Conservation (phyloP, 768 basidiomycete genomes). For the Serendipita vermifera region DNA sequence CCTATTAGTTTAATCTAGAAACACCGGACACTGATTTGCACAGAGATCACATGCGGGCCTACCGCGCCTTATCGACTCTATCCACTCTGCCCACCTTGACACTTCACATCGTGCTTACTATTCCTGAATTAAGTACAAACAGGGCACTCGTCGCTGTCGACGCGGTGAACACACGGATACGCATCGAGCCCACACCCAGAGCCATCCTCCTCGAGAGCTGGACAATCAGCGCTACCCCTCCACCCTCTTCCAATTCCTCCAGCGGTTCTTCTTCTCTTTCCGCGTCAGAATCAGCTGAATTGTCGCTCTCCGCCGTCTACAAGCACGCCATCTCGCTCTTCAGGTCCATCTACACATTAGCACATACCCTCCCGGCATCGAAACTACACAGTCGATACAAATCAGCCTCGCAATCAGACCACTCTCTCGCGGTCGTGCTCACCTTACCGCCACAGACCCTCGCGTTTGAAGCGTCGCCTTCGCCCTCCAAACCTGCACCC, state of each 20-base stretch:
- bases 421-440: not conserved
- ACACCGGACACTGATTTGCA: constrained; percentile 60
- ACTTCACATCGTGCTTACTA: constrained; percentile 53
- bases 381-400: constrained; percentile 47
- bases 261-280: constrained; percentile 19
- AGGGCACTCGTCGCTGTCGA: constrained; percentile 58
- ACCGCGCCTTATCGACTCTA: constrained; percentile 41
- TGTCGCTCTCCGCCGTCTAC: constrained; percentile 64
- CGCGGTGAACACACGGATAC: constrained; percentile 40
- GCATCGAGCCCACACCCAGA: constrained; percentile 55
- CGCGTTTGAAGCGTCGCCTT: constrained; percentile 9
- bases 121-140: constrained; percentile 57
- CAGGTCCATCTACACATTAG: constrained; percentile 58
- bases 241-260: constrained; percentile 10
- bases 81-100: constrained; percentile 36
- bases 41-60: constrained; percentile 47
- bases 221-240: constrained; percentile 35
- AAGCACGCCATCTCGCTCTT: constrained; percentile 76
- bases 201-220: constrained; percentile 64
- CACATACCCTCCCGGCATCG: constrained; percentile 67
- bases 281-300: constrained; percentile 25
- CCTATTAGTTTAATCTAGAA: constrained; percentile 62
- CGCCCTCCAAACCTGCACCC: constrained; percentile 27
- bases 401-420: too few relatives aligned
- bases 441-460: constrained; percentile 14